Evolutionary conservation across 768 basidiomycete species (phyloP).

Genomic region (Suillus bovinus): DNA sequence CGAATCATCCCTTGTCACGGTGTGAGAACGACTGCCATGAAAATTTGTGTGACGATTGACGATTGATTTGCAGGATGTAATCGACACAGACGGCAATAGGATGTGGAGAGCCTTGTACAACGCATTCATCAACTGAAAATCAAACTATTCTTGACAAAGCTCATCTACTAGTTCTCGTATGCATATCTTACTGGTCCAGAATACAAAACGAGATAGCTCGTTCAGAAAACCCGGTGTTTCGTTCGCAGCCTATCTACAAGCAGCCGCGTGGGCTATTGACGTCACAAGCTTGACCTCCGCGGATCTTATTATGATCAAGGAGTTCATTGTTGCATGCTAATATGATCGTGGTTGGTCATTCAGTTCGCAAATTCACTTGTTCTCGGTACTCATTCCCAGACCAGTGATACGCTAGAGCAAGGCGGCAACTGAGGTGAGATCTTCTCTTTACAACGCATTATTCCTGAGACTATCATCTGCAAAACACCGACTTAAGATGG

Average conservation of each 20-base stretch:
- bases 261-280: no score
- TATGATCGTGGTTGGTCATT: not conserved
- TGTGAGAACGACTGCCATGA: conserved; percentile 28
- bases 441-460: not conserved
- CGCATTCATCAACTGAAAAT: conserved; percentile 23
- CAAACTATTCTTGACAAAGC: not conserved
- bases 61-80: conserved; percentile 46
- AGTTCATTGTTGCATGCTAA: not conserved
- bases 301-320: not conserved
- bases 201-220: not conserved
- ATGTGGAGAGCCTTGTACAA: conserved; percentile 51
- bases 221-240: not conserved
- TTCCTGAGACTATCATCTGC: no score
- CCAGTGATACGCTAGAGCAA: not conserved
- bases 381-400: not conserved
- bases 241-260: not conserved
- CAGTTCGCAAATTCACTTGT: not conserved
- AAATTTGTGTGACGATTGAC: conserved; percentile 8
- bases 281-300: not conserved
- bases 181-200: not conserved
- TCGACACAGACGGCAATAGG: conserved; percentile 58
- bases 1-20: conserved; percentile 76
- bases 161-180: not conserved
- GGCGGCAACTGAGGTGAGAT: not conserved
- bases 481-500: not conserved